These are phyloP conservation scores for Nakaseomyces delphensis DNA, from an alignment of 1,139 yeast species.

Conservation along the genomic window DNA sequence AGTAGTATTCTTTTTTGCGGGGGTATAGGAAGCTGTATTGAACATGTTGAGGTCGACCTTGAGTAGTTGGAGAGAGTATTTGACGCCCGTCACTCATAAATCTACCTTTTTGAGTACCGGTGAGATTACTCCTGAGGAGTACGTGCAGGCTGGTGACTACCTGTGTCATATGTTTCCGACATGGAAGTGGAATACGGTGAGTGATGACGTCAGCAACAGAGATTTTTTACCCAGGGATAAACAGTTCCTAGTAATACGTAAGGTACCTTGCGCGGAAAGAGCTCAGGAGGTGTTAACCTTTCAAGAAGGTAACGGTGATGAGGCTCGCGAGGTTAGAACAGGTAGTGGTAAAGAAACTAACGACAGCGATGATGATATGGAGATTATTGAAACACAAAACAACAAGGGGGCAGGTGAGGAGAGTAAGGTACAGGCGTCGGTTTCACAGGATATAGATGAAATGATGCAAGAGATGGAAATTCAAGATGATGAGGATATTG, in stretches of 20 bases:
- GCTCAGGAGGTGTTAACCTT: slow-evolving; percentile 51
- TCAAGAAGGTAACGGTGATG: slow-evolving; percentile 13
- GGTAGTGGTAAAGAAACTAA: slow-evolving; percentile 26
- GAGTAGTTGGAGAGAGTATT: slow-evolving; percentile 79
- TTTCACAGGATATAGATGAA: slow-evolving; percentile 36
- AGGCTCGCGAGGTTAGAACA: slow-evolving; percentile 33
- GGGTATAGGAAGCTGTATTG: not conserved
- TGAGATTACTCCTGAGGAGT: slow-evolving; percentile 89
- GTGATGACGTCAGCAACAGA: slow-evolving; percentile 37
- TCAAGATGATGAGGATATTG: slow-evolving; percentile 38
- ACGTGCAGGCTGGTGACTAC: slow-evolving; percentile 88
- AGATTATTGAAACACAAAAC: slow-evolving; percentile 11
- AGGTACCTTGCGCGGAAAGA: slow-evolving; percentile 77
- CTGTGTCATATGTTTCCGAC: slow-evolving; percentile 88
- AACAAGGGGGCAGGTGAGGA: slow-evolving; percentile 10
- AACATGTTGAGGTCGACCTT: slow-evolving; percentile 56
- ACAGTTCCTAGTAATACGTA: slow-evolving; percentile 78
- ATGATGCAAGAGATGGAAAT: slow-evolving; percentile 35
- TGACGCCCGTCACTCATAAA: slow-evolving; percentile 79
- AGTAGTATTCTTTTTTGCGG: too few species aligned
- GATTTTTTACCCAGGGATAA: slow-evolving; percentile 78
- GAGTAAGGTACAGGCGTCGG: not conserved
- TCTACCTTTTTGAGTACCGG: slow-evolving; percentile 83
- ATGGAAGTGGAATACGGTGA: slow-evolving; percentile 74
- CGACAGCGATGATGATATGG: slow-evolving; percentile 17